Evolutionary conservation across 2,329 filamentous ascomycete genomes (phyloP).

Genomic region (Coniochaeta pulveracea): DNA sequence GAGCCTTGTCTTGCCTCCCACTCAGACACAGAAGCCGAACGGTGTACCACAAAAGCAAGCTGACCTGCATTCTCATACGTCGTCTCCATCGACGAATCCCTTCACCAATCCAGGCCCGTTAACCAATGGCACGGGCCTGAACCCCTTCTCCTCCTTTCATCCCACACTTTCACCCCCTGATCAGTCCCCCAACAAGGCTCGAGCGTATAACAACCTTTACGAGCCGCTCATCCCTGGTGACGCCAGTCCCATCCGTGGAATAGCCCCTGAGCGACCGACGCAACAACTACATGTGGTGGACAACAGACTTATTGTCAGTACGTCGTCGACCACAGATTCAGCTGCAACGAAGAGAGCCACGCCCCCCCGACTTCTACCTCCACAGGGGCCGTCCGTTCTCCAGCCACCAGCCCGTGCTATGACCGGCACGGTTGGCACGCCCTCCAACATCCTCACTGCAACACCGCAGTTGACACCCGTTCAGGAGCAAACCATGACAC

Average conservation of each 20-base stretch:
- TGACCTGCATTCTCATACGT: neutral
- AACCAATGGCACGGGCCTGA: slow-evolving; percentile 18
- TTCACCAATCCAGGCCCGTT: slow-evolving; percentile 11
- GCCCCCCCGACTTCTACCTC: no score
- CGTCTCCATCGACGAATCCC: neutral
- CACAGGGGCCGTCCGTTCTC: no score
- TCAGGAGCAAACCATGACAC: slow-evolving; percentile 20
- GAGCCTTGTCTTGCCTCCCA: neutral
- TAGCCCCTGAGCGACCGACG: slow-evolving; percentile 11
- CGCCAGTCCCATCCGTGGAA: slow-evolving; percentile 7
- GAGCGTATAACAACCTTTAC: slow-evolving; percentile 25
- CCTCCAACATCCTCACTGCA: no score
- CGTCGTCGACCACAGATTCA: no score
- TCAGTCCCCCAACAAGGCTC: slow-evolving; percentile 26
- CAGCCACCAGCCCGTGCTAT: no score
- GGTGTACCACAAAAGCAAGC: neutral
- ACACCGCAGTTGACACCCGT: no score
- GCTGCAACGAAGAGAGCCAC: no score
- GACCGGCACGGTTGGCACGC: no score
- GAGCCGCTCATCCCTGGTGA: slow-evolving; percentile 19
- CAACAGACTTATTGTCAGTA: neutral
- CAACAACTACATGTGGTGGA: slow-evolving; percentile 9
- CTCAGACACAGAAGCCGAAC: neutral
- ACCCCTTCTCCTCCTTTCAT: slow-evolving; percentile 31
- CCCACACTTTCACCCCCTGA: slow-evolving; percentile 28